A percentile compares a stretch with the other conserved stretches of the same genome.
Conservation (phyloP, 257 asterid species). For the Dorcoceras hygrometricum region DNA sequence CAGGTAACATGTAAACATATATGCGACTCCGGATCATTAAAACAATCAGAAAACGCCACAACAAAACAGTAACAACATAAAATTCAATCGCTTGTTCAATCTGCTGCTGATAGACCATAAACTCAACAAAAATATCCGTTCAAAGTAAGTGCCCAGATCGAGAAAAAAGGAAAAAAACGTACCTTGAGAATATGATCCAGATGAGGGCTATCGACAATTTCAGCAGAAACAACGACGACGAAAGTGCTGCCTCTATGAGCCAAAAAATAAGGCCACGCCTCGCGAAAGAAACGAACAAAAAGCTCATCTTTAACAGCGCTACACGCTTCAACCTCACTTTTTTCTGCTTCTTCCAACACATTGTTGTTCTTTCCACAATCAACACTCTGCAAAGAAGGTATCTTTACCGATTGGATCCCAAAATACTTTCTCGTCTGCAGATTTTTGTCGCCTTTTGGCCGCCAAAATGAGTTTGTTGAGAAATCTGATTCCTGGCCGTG, state of each 20-base stretch:
- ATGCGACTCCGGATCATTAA: neutral
- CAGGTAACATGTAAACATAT: neutral
- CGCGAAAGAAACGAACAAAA: conserved; percentile 79
- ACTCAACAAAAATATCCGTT: conserved; percentile 7
- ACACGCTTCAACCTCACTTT: conserved; percentile 36
- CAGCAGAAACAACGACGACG: conserved; percentile 80
- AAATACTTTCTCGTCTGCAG: conserved; percentile 10
- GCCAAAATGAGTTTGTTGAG: conserved; percentile 21
- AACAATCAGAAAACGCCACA: neutral
- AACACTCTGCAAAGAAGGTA: conserved; percentile 14
- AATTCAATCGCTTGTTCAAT: neutral
- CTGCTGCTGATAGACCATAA: conserved; percentile 17
- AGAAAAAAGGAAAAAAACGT: conserved; percentile 28
- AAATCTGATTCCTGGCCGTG: conserved; percentile 9
- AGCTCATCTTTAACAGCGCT: conserved; percentile 58
- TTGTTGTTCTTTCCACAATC: conserved; percentile 26
- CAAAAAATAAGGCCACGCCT: conserved; percentile 84
- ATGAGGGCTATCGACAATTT: conserved; percentile 68
- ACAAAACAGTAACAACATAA: neutral
- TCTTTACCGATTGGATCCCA: conserved; percentile 22
- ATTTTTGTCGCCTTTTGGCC: conserved; percentile 14
- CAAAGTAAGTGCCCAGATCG: neutral
- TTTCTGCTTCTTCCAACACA: conserved; percentile 42
- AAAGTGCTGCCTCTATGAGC: conserved; percentile 96
- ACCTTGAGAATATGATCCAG: conserved; percentile 81